A percentile compares a stretch with the other conserved stretches of the same genome.
These are phyloP conservation scores for Rhytidiadelphus loreus DNA, from an alignment of 225 moss, liverwort and hornwort genomes.

Conservation along the genomic window DNA sequence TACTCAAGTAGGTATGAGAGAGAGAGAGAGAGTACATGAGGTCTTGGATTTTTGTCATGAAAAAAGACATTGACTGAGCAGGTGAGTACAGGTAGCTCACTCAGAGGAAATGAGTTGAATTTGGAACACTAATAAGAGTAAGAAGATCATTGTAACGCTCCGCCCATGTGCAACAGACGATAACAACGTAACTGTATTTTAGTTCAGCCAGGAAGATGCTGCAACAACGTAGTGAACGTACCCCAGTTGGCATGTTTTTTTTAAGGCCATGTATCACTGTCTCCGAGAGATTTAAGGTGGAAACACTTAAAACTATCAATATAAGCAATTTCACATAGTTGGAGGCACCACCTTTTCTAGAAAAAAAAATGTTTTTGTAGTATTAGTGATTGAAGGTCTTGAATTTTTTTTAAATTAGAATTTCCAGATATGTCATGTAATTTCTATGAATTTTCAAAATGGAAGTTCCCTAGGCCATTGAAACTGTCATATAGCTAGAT, in stretches of 20 bases:
- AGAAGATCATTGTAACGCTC: neutral
- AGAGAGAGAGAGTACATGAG: neutral
- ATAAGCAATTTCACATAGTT: no score
- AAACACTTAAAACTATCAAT: no score
- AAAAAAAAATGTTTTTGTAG: no score
- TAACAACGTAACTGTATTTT: neutral
- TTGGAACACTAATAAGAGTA: neutral
- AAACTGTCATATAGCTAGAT: no score
- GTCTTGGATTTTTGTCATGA: neutral
- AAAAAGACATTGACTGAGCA: neutral
- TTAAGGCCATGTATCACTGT: neutral
- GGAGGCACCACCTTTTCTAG: no score
- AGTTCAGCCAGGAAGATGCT: neutral
- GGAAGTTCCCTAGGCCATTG: no score
- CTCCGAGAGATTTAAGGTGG: neutral
- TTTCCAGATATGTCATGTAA: no score
- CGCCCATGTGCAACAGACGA: neutral
- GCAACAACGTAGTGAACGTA: neutral
- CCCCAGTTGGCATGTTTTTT: rapidly evolving
- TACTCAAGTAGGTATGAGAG: neutral
- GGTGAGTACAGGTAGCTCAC: neutral
- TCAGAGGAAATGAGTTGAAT: neutral
- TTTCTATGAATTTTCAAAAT: no score
- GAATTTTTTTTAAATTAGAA: no score
- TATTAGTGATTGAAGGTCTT: no score